Evolutionary conservation across 169 alveolate species (phyloP).

Genomic region (Eimeria praecox): DNA sequence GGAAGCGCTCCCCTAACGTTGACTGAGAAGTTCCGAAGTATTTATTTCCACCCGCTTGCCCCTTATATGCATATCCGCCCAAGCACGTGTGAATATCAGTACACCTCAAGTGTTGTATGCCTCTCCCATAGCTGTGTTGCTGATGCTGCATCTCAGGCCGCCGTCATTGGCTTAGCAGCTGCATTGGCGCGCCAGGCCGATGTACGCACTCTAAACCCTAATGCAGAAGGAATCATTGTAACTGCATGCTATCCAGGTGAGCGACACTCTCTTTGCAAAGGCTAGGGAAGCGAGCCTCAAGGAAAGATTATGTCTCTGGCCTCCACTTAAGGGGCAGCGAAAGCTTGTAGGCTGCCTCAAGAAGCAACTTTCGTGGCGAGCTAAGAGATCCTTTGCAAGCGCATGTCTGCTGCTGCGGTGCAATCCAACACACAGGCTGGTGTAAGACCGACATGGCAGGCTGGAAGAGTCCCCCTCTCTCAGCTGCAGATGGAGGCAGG

Average conservation of each 20-base stretch:
- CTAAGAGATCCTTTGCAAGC: not conserved
- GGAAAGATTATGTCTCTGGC: not conserved
- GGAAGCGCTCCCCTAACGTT: not conserved
- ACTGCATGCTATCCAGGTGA: slow-evolving; percentile 70
- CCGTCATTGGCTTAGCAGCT: slow-evolving; percentile 61
- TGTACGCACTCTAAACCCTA: not conserved
- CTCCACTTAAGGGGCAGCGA: not conserved
- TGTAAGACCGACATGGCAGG: slow-evolving; percentile 80
- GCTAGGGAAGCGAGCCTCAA: not conserved
- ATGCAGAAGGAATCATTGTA: slow-evolving; percentile 42
- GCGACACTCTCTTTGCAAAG: not conserved
- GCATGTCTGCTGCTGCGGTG: not conserved
- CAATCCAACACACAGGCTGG: slow-evolving; percentile 58
- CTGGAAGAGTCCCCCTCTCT: slow-evolving; percentile 68
- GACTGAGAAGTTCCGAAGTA: not conserved
- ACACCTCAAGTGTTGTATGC: not conserved
- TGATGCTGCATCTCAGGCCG: not conserved
- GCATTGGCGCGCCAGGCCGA: slow-evolving; percentile 69
- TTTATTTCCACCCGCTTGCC: not conserved
- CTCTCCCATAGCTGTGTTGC: not conserved
- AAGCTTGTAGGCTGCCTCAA: not conserved
- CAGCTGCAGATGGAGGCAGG: slow-evolving; percentile 73
- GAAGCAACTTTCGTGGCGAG: not conserved
- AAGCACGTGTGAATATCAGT: not conserved
- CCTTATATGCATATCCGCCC: not conserved